These are phyloP conservation scores for Asterochloris erici DNA, from an alignment of 139 green algal genomes.

Conservation along the genomic window DNA sequence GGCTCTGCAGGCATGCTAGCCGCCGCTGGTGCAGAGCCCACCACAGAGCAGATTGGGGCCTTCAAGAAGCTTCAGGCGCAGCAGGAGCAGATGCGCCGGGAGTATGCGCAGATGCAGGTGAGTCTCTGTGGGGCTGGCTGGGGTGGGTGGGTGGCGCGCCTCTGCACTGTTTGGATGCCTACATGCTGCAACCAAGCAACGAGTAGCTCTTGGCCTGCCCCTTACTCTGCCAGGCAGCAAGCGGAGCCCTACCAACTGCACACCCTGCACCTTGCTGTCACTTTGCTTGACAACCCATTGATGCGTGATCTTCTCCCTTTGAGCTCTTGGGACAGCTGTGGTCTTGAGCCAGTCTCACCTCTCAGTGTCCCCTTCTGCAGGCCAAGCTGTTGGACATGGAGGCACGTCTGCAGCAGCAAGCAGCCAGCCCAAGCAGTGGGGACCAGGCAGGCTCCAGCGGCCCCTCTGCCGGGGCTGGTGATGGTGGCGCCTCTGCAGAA, in stretches of 20 bases:
- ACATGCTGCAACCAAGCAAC: background rate
- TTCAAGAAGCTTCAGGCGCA: constrained; percentile 28
- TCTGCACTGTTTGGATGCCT: background rate
- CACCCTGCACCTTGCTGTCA: background rate
- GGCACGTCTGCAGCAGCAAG: constrained; percentile 26
- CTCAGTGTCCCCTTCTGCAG: background rate
- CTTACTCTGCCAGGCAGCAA: background rate
- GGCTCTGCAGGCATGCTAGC: background rate
- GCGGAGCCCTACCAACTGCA: background rate
- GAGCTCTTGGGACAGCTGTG: background rate
- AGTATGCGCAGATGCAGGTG: constrained; percentile 56
- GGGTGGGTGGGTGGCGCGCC: background rate
- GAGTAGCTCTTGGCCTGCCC: background rate
- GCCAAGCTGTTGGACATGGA: constrained; percentile 48
- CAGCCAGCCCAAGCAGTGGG: background rate
- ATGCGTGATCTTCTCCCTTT: background rate
- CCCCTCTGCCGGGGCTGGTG: too few species aligned
- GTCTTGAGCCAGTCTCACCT: background rate
- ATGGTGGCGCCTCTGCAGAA: too few species aligned
- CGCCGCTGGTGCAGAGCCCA: background rate
- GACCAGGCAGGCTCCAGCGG: too few species aligned
- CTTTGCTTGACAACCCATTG: background rate
- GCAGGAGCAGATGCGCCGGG: constrained; percentile 39
- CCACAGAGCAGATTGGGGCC: background rate
- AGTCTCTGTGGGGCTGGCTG: background rate